Evolutionary conservation across 495 filamentous ascomycete species (phyloP), one percentile per base, ranked within the genome.

Genomic region (Neurospora africana): DNA sequence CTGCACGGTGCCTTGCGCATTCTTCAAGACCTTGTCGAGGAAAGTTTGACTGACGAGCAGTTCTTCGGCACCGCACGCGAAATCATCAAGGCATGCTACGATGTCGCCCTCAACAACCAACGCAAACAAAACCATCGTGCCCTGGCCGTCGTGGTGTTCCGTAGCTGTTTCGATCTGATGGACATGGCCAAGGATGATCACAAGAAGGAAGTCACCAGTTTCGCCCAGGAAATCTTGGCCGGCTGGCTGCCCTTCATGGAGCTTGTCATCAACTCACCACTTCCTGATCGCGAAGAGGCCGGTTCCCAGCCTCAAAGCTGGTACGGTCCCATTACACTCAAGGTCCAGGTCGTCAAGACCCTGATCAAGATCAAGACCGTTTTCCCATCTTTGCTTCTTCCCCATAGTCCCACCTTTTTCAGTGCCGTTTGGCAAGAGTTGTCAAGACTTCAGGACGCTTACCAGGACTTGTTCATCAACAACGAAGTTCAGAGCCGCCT

Each of bases 131-230:
- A 87, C 33, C 83, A 97, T 68, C 88, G 95, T 36, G 92, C 92
- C 44, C 82, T 98, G 75, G 92, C 96, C 21, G 89, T 97, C 13
- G 89, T 90, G 27, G 92, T 97, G 44, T 98, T 98, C 84, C 87
- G 92, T 27, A 89, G 89, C 33, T 97, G 92, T 80, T 95, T 98
- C 78, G 93, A 98, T 80, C 93, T 93, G 69, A 87, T 99, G 84
- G 94, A 98, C 80, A 94, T 97, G 85, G 91, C 98, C 72, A 90
- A 96, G 83, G 94, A 97, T 72, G 92, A 94, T 72, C 92, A 98
- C 80, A 91, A 92, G 77, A 86, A 82, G 47, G 91, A 91, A 37
- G 93, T 99, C 69, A 93, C 92, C 79, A 85, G 85, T 2, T 99
- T 99, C 77, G 93, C 94, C 71, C 92, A 97, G 76, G 91, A 95